Percentiles rank a stretch among this genome's conserved stretches.
Conservation (phyloP, 345 rosid species). For the Odontarrhena argentea region DNA sequence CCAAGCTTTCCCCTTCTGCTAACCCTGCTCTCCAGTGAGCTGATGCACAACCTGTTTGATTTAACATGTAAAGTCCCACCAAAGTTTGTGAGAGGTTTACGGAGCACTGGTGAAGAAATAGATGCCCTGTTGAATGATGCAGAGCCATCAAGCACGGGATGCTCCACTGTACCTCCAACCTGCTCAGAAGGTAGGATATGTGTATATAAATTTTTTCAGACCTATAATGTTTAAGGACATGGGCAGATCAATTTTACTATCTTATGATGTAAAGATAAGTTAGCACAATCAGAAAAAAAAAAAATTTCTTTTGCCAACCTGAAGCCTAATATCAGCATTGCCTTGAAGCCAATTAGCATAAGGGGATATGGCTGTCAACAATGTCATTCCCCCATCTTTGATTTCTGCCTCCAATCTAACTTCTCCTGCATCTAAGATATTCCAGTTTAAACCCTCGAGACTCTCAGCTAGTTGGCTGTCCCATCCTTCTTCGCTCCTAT, state of each 20-base stretch:
- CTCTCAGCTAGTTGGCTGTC: slow-evolving; percentile 83
- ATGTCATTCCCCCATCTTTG: slow-evolving; percentile 98
- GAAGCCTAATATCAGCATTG: slow-evolving; percentile 88
- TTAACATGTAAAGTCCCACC: slow-evolving; percentile 84
- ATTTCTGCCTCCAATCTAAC: slow-evolving; percentile 92
- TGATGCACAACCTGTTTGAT: slow-evolving; percentile 84
- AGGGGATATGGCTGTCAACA: slow-evolving; percentile 91
- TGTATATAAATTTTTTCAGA: slow-evolving; percentile 9
- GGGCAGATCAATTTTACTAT: neutral
- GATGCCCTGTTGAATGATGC: slow-evolving; percentile 94
- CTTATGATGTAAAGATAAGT: neutral
- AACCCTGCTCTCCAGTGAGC: slow-evolving; percentile 81
- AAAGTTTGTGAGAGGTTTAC: slow-evolving; percentile 85
- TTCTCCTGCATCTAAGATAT: slow-evolving; percentile 89
- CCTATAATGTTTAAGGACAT: slow-evolving; percentile 2
- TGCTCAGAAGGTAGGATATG: slow-evolving; percentile 39
- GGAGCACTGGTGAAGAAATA: slow-evolving; percentile 82
- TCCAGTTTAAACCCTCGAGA: slow-evolving; percentile 90
- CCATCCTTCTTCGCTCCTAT: slow-evolving; percentile 87
- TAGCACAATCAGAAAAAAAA: neutral
- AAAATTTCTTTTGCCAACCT: slow-evolving; percentile 48
- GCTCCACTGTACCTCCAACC: slow-evolving; percentile 97
- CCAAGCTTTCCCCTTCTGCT: slow-evolving; percentile 89
- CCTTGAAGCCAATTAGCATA: slow-evolving; percentile 92
- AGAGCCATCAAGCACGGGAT: slow-evolving; percentile 87